Conservation (phyloP, 345 rosid species). For the Hevea brasiliensis region DNA sequence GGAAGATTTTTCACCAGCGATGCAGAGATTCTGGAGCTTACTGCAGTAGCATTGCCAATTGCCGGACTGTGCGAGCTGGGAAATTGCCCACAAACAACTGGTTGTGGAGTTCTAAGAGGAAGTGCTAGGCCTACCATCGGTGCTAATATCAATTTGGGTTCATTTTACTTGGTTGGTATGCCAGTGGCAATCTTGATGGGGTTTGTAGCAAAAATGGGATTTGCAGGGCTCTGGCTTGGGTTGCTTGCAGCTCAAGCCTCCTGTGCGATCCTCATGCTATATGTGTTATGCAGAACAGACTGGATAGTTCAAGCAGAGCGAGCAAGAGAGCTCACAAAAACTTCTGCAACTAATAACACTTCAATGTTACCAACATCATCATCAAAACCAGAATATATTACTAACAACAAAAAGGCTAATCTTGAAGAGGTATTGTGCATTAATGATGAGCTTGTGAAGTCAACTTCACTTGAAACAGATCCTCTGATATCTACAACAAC, state of each 20-base stretch:
- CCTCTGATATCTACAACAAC: slow-evolving; percentile 40
- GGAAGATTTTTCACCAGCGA: slow-evolving; percentile 77
- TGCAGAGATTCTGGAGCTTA: slow-evolving; percentile 65
- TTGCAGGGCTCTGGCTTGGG: slow-evolving; percentile 84
- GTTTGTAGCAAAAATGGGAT: slow-evolving; percentile 68
- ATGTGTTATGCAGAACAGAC: slow-evolving; percentile 63
- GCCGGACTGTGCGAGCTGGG: slow-evolving; percentile 93
- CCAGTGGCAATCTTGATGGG: slow-evolving; percentile 75
- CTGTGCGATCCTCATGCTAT: slow-evolving; percentile 76
- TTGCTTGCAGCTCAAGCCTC: slow-evolving; percentile 92
- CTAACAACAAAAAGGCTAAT: slow-evolving; percentile 25
- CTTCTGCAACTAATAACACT: too few species aligned
- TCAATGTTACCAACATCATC: slow-evolving; percentile 30
- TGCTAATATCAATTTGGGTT: slow-evolving; percentile 91
- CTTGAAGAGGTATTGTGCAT: slow-evolving; percentile 41
- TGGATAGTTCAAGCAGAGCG: slow-evolving; percentile 70
- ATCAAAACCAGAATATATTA: slow-evolving; percentile 17
- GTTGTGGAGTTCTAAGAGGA: slow-evolving; percentile 92
- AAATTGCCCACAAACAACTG: slow-evolving; percentile 94
- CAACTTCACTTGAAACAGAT: slow-evolving; percentile 44
- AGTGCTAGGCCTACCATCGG: slow-evolving; percentile 86
- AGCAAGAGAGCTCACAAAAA: slow-evolving; percentile 66
- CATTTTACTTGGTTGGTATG: slow-evolving; percentile 91
- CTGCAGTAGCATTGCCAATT: slow-evolving; percentile 80
- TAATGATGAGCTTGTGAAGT: slow-evolving; percentile 38